Base-by-base conservation (phyloP, 768 basidiomycete species). In the Lentinula raphanica region DNA sequence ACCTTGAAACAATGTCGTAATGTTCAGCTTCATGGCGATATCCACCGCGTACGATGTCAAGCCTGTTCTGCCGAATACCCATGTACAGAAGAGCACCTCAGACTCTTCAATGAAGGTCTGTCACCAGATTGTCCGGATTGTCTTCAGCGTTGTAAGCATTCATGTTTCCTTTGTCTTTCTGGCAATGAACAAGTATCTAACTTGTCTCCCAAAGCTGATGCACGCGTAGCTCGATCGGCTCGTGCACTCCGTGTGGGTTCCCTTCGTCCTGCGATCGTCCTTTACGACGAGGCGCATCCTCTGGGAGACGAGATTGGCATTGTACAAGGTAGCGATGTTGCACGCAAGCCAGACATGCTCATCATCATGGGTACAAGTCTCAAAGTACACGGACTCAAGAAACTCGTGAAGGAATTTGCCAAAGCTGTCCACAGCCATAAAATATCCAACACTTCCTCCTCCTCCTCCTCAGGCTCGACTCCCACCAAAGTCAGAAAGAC, bases 341-440 rank as follows among this genome's bases (percentile, higher is more conserved):
- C 76, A 15, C 84, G 86, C 54, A 87, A 83, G 66, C 96, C 97
- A 2, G 96, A 98, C 69, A 79, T 97, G 76, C 76, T 99, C 40
- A 86, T 99, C 64, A 89, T 99, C 65, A 95, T 98, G 91, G 96
- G 96, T 23, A 99, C 97, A 15, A 94, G 92, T 17, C 79, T 99
- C 58, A 96, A 96, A 71, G 97, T 98, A 9, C 94, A 97, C 63
- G 96, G 95, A 13, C 75, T 98, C 56, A 94, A 92, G 74, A 90
- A 87, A 66, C 82, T 98, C 29, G 94, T 97, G 51, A 97, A 94
- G 71, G 93, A 96, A 53, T 97, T 98, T 60, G 92, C 94, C 5
- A 85, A 83, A 63, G 79, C 78, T n/a, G 87, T 97, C 5, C 94
- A 91, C 65, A 75, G 81, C 15, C 69, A 74, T 3, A 67, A 74